A percentile compares a stretch with the other conserved stretches of the same genome.
Conservation (phyloP, 257 asterid species). For the Nyctanthes arbortristis region DNA sequence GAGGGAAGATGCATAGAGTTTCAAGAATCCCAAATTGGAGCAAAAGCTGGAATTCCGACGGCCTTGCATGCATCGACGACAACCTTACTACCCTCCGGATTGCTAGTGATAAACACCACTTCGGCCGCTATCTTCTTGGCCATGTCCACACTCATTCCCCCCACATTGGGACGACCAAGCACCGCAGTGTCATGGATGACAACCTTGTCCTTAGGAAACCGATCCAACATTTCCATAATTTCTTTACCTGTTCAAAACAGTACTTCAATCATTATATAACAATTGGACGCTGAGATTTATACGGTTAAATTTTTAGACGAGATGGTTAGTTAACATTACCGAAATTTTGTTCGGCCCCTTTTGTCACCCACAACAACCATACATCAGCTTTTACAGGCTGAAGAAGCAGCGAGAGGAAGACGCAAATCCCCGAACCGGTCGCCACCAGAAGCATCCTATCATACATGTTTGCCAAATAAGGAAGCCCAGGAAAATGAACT, state of each 20-base stretch:
- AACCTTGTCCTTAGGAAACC: conserved; percentile 49
- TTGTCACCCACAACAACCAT: conserved; percentile 67
- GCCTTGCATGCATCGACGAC: conserved; percentile 61
- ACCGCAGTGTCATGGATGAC: conserved; percentile 66
- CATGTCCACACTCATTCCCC: conserved; percentile 54
- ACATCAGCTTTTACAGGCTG: conserved; percentile 59
- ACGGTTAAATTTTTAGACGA: too few relatives aligned
- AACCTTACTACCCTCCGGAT: conserved; percentile 69
- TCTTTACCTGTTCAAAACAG: too few relatives aligned
- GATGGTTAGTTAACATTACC: too few relatives aligned
- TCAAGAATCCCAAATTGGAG: conserved; percentile 77
- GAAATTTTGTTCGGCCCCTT: conserved; percentile 59
- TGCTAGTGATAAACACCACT: conserved; percentile 71
- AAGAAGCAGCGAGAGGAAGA: conserved; percentile 59
- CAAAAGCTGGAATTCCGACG: conserved; percentile 65
- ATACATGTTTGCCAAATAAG: conserved; percentile 65
- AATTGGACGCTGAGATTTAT: too few relatives aligned
- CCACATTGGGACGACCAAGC: conserved; percentile 63
- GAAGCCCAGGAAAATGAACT: conserved; percentile 69
- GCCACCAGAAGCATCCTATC: conserved; percentile 56
- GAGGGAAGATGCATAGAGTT: too few relatives aligned
- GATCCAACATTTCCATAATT: conserved; percentile 55
- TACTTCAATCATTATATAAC: too few relatives aligned
- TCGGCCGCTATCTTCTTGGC: conserved; percentile 58
- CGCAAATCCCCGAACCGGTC: conserved; percentile 72